Percentiles rank a stretch among this genome's conserved stretches.
These are phyloP conservation scores for Cutaneotrichosporon cavernicola DNA, from an alignment of 1,284 basidiomycete species.

Conservation along the genomic window DNA sequence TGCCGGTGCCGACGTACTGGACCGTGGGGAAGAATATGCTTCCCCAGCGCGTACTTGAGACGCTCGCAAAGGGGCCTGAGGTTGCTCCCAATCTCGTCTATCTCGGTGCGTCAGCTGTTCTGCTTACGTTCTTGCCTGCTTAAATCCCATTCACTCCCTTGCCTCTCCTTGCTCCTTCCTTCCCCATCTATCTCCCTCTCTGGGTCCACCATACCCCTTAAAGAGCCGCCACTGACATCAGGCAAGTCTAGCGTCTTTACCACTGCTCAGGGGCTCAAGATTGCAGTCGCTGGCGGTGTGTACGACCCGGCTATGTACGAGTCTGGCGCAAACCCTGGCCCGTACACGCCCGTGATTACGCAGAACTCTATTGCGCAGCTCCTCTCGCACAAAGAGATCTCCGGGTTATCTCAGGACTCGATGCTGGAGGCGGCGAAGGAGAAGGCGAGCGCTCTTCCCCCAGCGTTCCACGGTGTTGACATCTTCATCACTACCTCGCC, in stretches of 20 bases:
- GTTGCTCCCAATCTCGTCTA: conserved; percentile 78
- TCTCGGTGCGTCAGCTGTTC: conserved; percentile 62
- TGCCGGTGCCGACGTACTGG: conserved; percentile 86
- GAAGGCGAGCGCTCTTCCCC: conserved; percentile 59
- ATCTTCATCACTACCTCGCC: conserved; percentile 77
- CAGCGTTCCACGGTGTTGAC: conserved; percentile 65
- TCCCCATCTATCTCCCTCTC: too few species aligned
- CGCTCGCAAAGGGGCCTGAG: conserved; percentile 73
- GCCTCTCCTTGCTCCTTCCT: too few species aligned
- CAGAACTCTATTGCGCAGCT: conserved; percentile 66
- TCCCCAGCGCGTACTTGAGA: conserved; percentile 69
- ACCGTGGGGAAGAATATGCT: conserved; percentile 77
- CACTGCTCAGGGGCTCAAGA: conserved; percentile 76
- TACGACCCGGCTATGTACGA: conserved; percentile 64
- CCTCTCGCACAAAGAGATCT: conserved; percentile 57
- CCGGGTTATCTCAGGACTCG: conserved; percentile 54
- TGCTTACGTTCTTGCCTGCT: not conserved
- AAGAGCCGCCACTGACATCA: conserved; percentile 41
- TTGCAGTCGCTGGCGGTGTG: conserved; percentile 78
- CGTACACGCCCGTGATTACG: conserved; percentile 67
- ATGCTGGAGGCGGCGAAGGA: conserved; percentile 72
- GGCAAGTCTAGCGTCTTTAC: conserved; percentile 80
- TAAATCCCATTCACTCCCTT: too few species aligned
- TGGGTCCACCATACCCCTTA: too few species aligned
- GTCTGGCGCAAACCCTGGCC: conserved; percentile 53